Base-by-base conservation (phyloP, 805 yeast species). In the Metschnikowia dekortorum region DNA sequence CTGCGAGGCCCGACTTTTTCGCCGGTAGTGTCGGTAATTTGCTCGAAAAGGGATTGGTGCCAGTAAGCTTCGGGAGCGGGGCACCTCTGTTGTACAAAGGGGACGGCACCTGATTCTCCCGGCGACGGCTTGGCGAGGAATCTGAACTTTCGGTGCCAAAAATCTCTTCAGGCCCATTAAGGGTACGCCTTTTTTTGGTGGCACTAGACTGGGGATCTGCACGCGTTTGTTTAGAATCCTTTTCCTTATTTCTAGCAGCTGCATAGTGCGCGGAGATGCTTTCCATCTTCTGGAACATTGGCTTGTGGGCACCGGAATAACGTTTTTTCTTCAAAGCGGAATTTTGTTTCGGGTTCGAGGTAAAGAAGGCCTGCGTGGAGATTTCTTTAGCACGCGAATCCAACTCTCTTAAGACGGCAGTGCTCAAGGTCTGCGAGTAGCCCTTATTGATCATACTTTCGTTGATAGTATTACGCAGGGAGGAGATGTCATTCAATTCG, bases 211-310 rank as follows among this genome's bases (percentile, higher is more conserved):
- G 46, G 1, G 38, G 29, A 30, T 36, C 46, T 3, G 33, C 40
- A 6, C 48, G 48, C 8, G 51, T 44, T 35, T 42, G 52, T n/a
- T 58, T 51, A 13, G 60, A 59, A 4, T 75, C 77, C 0, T 81
- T 76, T 50, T 78, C 43, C 43, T 39, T 77, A 50, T 78, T 44
- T 7, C 61, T 50, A n/a, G 60, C 61, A 4, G 76, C 77, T 0
- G 82, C 77, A 51, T 78, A 78, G 51, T 78, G 82, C 7, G 67
- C 63, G 8, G 72, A 63, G 14, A 79, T 78, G 14, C 81, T 74
- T 26, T 78, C 82, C 82, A 79, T 76, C 43, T 53, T 59, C 56
- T 61, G 61, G 54, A 71, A 71, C 31, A 65, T 60, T n/a, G 64
- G 58, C 39, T 65, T 57, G 50, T 72, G 76, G 39, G 64, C 56